These are phyloP conservation scores for Paramyrothecium roridum DNA, from an alignment of 2,329 filamentous ascomycete genomes.

Conservation along the genomic window DNA sequence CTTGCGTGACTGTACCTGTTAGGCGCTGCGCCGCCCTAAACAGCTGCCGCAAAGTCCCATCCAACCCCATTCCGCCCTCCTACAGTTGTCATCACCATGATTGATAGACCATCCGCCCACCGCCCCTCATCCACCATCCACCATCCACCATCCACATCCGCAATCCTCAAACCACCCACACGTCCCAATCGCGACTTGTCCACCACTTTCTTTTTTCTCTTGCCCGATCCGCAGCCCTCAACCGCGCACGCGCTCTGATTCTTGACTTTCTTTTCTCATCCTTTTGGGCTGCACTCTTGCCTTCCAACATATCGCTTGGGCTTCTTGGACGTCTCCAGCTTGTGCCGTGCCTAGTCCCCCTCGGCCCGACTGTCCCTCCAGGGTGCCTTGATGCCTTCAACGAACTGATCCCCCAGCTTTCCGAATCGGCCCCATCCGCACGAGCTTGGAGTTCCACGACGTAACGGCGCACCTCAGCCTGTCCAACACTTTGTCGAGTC, in stretches of 20 bases:
- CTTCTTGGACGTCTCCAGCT: neutral
- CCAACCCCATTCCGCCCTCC: neutral
- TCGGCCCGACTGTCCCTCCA: constrained; percentile 7
- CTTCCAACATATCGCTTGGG: neutral
- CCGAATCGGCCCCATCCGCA: constrained; percentile 5
- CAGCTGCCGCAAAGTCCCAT: too few species aligned
- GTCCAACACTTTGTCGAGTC: neutral
- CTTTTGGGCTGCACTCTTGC: neutral
- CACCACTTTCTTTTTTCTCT: neutral
- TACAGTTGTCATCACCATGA: neutral
- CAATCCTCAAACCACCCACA: neutral
- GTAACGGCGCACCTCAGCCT: neutral
- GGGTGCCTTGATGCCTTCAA: constrained; percentile 20
- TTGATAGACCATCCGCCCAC: neutral
- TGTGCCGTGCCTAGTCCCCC: neutral
- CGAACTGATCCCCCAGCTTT: constrained; percentile 14
- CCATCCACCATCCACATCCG: neutral
- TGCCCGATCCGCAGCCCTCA: neutral
- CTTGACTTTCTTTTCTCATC: neutral
- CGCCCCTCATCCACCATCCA: neutral
- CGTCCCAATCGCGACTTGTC: neutral
- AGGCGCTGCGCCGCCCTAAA: too few species aligned
- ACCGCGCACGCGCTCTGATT: neutral
- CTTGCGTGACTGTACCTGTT: too few species aligned
- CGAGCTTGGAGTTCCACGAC: neutral